A percentile compares a stretch with the other conserved stretches of the same genome.
Evolutionary conservation across 805 yeast species (phyloP).

Genomic region (Brettanomyces custersianus): DNA sequence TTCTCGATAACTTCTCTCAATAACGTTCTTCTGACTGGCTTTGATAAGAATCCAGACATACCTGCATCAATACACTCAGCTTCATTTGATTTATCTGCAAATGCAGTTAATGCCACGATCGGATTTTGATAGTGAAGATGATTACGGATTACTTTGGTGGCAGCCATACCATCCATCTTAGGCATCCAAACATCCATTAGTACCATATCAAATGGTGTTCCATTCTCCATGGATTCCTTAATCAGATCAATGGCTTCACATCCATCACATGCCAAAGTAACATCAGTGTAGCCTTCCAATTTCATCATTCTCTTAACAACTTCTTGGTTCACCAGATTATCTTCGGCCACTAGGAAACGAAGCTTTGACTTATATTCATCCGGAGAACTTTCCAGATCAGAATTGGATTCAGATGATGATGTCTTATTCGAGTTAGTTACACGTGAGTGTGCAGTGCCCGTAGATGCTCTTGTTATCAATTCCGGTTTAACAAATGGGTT

Average conservation of each 20-base stretch:
- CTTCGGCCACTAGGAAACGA: constrained; percentile 82
- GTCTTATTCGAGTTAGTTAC: neutral
- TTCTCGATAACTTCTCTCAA: constrained; percentile 47
- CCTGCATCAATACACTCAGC: constrained; percentile 83
- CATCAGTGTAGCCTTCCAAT: constrained; percentile 66
- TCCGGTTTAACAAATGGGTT: constrained; percentile 33
- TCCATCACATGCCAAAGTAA: constrained; percentile 84
- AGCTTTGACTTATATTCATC: constrained; percentile 8
- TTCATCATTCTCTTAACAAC: constrained; percentile 83
- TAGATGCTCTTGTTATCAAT: constrained; percentile 36
- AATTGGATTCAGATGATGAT: neutral
- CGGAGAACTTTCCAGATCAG: constrained; percentile 14
- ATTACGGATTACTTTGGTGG: constrained; percentile 64
- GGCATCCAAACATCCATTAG: constrained; percentile 99
- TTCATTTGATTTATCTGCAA: constrained; percentile 87
- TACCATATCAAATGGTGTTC: constrained; percentile 53
- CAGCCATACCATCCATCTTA: constrained; percentile 76
- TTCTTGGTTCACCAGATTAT: constrained; percentile 88
- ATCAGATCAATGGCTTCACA: constrained; percentile 74
- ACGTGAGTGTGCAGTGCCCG: constrained; percentile 37
- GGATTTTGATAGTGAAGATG: constrained; percentile 58
- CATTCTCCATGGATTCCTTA: constrained; percentile 33
- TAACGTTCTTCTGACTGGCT: constrained; percentile 73
- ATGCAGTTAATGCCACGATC: constrained; percentile 90
- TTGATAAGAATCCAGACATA: constrained; percentile 84